Percentiles rank a stretch among this genome's conserved stretches.
phyloP scores from a whole-genome alignment of 2,329 filamentous ascomycete genomes.

The Colletotrichum liaoningense region DNA sequence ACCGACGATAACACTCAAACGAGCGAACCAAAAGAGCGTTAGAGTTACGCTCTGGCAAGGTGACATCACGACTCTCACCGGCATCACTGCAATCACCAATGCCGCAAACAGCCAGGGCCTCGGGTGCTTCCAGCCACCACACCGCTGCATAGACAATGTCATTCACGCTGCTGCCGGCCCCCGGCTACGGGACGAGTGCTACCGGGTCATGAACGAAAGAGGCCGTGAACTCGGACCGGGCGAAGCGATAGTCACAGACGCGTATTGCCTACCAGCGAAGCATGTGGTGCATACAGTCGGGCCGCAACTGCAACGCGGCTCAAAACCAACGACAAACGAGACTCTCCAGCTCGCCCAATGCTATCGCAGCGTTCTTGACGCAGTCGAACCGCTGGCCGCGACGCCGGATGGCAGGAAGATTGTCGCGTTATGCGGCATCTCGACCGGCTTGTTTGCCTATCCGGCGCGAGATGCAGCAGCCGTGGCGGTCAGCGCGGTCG shows the following conservation, averaged over 20 bases:
- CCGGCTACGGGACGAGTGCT: constrained; percentile 44
- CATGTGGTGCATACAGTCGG: constrained; percentile 49
- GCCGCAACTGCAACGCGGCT: constrained; percentile 42
- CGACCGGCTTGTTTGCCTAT: constrained; percentile 49
- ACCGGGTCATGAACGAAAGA: constrained; percentile 40
- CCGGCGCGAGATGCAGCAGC: constrained; percentile 42
- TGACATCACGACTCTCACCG: constrained; percentile 46
- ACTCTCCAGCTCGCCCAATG: constrained; percentile 42
- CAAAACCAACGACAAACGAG: constrained; percentile 36
- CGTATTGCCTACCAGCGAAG: constrained; percentile 42
- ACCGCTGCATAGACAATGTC: constrained; percentile 49
- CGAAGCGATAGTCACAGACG: constrained; percentile 42
- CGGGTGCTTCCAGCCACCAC: constrained; percentile 47
- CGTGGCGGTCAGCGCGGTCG: constrained; percentile 40
- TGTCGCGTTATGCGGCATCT: constrained; percentile 47
- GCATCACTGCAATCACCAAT: constrained; percentile 48
- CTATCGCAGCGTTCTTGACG: constrained; percentile 44
- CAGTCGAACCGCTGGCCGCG: constrained; percentile 40
- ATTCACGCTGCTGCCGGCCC: constrained; percentile 48
- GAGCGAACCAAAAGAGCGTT: not conserved
- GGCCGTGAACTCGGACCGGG: constrained; percentile 41
- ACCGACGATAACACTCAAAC: not conserved
- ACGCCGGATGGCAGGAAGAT: constrained; percentile 40
- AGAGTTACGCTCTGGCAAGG: constrained; percentile 45
- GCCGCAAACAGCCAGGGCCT: constrained; percentile 48